Evolutionary conservation across 495 filamentous ascomycete species (phyloP).

Genomic region (Penicillium parvum): DNA sequence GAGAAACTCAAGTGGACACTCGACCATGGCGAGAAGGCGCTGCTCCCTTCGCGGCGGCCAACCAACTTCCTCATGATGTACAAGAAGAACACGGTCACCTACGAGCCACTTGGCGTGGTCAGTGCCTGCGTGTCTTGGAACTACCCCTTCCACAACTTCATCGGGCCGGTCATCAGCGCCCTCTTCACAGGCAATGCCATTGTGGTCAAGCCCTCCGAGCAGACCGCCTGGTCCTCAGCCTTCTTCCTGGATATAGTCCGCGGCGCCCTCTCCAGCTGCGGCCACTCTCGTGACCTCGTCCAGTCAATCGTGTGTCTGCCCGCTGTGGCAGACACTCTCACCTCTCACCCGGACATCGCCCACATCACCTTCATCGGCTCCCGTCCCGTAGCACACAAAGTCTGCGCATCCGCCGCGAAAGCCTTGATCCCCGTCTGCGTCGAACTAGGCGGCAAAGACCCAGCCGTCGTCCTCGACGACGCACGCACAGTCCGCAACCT

Average conservation of each 20-base stretch:
- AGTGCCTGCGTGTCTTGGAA: conserved; percentile 96
- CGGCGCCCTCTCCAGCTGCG: conserved; percentile 74
- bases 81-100: conserved; percentile 86
- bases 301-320: conserved; percentile 88
- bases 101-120: conserved; percentile 91
- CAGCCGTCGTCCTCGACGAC: conserved; percentile 85
- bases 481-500: conserved; percentile 55
- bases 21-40: conserved; percentile 78
- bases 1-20: conserved; percentile 97
- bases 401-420: conserved; percentile 80
- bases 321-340: conserved; percentile 72
- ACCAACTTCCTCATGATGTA: conserved; percentile 91
- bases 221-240: conserved; percentile 81
- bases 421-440: conserved; percentile 76
- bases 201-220: conserved; percentile 87
- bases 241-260: conserved; percentile 78
- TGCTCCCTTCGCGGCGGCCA: conserved; percentile 66
- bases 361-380: conserved; percentile 99
- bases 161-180: conserved; percentile 84
- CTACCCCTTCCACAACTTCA: conserved; percentile 91
- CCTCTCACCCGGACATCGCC: conserved; percentile 74
- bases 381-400: conserved; percentile 77
- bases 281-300: conserved; percentile 76
- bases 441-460: conserved; percentile 94
- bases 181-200: conserved; percentile 92